phyloP scores from a whole-genome alignment of 805 yeast genomes.

The Candida bentonensis region DNA sequence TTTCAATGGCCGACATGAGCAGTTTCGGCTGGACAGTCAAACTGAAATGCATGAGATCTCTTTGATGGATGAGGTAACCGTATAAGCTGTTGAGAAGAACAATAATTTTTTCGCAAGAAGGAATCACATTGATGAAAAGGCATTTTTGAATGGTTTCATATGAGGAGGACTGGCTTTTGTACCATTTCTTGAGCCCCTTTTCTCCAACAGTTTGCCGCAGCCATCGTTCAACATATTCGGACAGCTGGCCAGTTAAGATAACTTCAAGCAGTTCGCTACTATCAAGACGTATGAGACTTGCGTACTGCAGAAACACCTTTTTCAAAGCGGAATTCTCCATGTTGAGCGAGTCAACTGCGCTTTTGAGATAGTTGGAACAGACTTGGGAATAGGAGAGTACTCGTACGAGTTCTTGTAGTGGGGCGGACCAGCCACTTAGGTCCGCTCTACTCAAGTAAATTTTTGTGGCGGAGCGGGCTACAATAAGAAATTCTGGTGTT shows the following conservation, averaged over 20 bases:
- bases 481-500: background rate
- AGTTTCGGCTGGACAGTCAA: background rate
- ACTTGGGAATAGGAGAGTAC: background rate
- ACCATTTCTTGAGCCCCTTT: background rate
- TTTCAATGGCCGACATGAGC: background rate
- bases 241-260: background rate
- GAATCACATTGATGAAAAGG: background rate
- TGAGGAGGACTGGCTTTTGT: background rate
- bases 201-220: background rate
- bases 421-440: background rate
- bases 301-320: background rate
- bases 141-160: background rate
- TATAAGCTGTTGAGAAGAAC: background rate
- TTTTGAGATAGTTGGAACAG: background rate
- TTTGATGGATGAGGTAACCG: background rate
- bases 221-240: background rate
- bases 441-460: background rate
- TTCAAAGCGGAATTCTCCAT: background rate
- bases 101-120: background rate
- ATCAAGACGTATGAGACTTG: background rate
- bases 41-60: background rate
- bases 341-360: background rate
- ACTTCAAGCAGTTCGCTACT: background rate
- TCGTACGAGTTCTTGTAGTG: background rate
- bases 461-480: background rate